Evolutionary conservation across 441 rosid species (phyloP).

Genomic region (Populus trichocarpa): DNA sequence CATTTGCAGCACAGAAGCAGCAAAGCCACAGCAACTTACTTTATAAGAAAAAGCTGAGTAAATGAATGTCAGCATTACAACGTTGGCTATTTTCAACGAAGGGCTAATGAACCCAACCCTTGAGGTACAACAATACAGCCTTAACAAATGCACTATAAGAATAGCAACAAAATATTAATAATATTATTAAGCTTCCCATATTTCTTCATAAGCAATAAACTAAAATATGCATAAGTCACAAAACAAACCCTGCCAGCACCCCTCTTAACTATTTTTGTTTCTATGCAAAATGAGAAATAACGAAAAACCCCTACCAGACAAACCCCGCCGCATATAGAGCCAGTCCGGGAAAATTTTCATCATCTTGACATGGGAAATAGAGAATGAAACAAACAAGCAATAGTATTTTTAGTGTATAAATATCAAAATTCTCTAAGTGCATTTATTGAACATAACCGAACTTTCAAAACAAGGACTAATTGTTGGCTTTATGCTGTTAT

Average conservation of each 20-base stretch:
- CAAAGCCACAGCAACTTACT: background rate
- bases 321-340: background rate
- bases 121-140: background rate
- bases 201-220: background rate
- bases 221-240: background rate
- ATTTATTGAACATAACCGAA: background rate
- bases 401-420: background rate
- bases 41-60: background rate
- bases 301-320: background rate
- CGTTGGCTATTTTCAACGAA: background rate
- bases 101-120: background rate
- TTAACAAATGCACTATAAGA: background rate
- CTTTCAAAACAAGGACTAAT: background rate
- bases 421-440: background rate
- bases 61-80: background rate
- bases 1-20: background rate
- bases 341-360: background rate
- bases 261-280: background rate
- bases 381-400: background rate
- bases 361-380: background rate
- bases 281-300: background rate
- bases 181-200: background rate
- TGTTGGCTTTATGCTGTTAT: background rate
- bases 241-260: background rate
- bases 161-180: background rate